Evolutionary conservation across 192 early-diverging fungal genomes (phyloP), one percentile per base, ranked within the genome.

Genomic region (Backusella tuberculispora): DNA sequence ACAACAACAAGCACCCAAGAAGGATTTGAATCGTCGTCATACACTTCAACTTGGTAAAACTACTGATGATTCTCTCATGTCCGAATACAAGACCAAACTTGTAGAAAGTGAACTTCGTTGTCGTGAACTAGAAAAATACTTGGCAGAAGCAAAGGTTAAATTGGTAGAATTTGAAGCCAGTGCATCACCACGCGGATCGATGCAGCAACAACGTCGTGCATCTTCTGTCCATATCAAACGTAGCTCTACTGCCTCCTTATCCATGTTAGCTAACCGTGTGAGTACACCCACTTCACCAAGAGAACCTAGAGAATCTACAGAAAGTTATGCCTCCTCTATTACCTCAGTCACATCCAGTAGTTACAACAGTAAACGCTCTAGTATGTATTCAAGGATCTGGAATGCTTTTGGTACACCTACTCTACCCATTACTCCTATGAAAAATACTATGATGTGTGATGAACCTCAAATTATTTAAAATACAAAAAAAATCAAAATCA

Each of bases 61-160:
- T 6, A 47, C 4, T 26, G 29, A 44, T 6, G 56, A 67, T 6
- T 10, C 63, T 9, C 34, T 63, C 7, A 12, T 19, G 24, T 10
- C 24, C 12, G 75, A 81, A 43, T 81, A 74, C 68, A 17, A 74
- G 46, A 24, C 42, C 0, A 78, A 78, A 21, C 75, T 65, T 29
- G 73, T 78, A 4, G 76, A 81, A 10, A 74, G 69, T 15, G 80
- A 81, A 48, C 42, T 78, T 7, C 77, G 81, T 1, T 82, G 81
- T 43, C 73, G 81, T 3, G 81, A 82, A 63, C 37, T 82, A 5
- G 81, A 82, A 17, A 78, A 82, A 34, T 38, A 78, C 29, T 40
- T 82, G 17, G 81, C 81, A 12, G 81, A 82, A 45, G 71, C 81
- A 26, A 82, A 82, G 41, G 69, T 82, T 15, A 78, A 78, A 37